These are phyloP conservation scores for Neofusicoccum laricinum DNA, from an alignment of 2,329 filamentous ascomycete genomes.

Conservation along the genomic window DNA sequence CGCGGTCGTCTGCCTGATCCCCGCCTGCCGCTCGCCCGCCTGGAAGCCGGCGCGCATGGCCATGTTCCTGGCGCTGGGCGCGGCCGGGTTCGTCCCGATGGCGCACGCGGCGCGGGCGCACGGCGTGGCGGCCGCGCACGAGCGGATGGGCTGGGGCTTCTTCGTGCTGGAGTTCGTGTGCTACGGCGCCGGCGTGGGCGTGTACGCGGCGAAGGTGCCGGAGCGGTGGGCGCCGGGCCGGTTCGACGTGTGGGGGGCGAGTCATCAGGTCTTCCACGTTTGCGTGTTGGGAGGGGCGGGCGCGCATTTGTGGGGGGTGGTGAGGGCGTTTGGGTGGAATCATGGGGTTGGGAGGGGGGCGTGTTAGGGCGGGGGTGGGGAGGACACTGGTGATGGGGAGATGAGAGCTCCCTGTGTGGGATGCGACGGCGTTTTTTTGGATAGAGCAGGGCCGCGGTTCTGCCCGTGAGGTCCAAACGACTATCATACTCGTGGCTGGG, in stretches of 20 bases:
- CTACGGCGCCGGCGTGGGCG: conserved; percentile 38
- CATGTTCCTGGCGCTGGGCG: conserved; percentile 42
- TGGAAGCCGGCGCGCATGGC: conserved; percentile 39
- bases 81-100: conserved; percentile 42
- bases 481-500: too few relatives aligned
- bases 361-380: not conserved
- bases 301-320: conserved; percentile 32
- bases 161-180: conserved; percentile 37
- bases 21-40: conserved; percentile 37
- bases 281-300: conserved; percentile 30
- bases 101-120: conserved; percentile 34
- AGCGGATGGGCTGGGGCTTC: conserved; percentile 42
- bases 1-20: conserved; percentile 38
- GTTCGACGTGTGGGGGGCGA: conserved; percentile 49
- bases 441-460: too few relatives aligned
- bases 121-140: conserved; percentile 31
- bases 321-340: conserved; percentile 25
- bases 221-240: conserved; percentile 42
- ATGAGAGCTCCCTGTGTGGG: too few relatives aligned
- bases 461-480: too few relatives aligned
- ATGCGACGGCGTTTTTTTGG: too few relatives aligned
- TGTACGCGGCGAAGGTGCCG: conserved; percentile 43
- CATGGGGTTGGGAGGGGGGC: not conserved
- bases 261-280: conserved; percentile 50
- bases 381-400: not conserved